Evolutionary conservation across 805 yeast species (phyloP), one percentile per base, ranked within the genome.

Genomic region (Tetrapisispora phaffii): DNA sequence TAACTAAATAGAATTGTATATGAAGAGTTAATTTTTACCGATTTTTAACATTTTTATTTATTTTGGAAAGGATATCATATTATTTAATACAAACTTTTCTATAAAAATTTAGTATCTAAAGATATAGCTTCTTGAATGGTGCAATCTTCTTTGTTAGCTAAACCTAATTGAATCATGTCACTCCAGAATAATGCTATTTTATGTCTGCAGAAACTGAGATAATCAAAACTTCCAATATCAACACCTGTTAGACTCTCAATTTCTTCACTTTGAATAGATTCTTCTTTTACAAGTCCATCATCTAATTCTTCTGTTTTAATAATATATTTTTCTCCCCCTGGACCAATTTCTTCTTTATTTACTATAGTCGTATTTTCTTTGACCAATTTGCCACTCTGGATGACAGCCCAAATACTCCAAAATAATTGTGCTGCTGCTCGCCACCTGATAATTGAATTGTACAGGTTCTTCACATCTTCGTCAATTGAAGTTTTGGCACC

Each of bases 371-470:
- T n/a, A n/a, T 16, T 22, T 4, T 44, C 46, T 4, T 46, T 40
- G 4, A 38, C 39, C 35, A 66, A 46, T 47, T 64, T 60, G 16
- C 77, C 87, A 52, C 82, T 79, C 61, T 86, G 95, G 29, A 93
- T 75, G 36, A 93, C 73, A 1, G 95, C 97, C 98, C 98, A 90
- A 23, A 89, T 59, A 4, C 82, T 74, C 98, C 98, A 90, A 58
- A 74, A 77, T 9, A 85, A 70, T 41, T 82, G 82, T 20, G 78
- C 90, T 0, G 86, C 70, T 1, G 94, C 79, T 56, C 96, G 74
- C 96, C 97, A 90, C 44, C 72, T 70, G 2, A 77, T 67, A 26
- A 80, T 74, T 50, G 85, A 86, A 53, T 82, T 78, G 56, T 76
- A 77, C 35, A 87, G 62, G 40, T 68, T 61, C 41, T 71, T 74